phyloP scores from a whole-genome alignment of 768 basidiomycete genomes.

The Clitopilus passeckerianus region DNA sequence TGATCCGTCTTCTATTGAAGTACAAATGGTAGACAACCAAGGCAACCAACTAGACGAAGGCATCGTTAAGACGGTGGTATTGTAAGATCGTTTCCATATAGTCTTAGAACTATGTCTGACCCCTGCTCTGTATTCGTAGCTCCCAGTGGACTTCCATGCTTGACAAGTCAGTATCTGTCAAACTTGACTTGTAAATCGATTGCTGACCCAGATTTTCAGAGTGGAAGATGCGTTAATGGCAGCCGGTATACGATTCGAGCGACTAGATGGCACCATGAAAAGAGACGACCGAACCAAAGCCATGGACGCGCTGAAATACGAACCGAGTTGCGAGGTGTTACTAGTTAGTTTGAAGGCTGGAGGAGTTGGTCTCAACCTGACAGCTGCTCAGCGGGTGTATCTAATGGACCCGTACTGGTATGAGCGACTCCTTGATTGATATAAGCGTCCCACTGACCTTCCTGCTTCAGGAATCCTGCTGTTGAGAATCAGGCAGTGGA shows the following conservation, averaged over 20 bases:
- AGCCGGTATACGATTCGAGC: slow-evolving; percentile 81
- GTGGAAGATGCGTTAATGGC: slow-evolving; percentile 86
- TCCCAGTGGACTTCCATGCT: slow-evolving; percentile 96
- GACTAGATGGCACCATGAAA: slow-evolving; percentile 97
- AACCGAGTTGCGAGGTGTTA: slow-evolving; percentile 88
- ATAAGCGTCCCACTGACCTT: neutral
- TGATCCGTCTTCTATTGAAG: slow-evolving; percentile 65
- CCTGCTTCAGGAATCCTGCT: slow-evolving; percentile 78
- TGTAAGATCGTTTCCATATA: slow-evolving; percentile 52
- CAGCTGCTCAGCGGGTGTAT: slow-evolving; percentile 90
- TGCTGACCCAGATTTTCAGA: slow-evolving; percentile 30
- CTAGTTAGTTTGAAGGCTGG: slow-evolving; percentile 96
- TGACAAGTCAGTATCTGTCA: slow-evolving; percentile 59
- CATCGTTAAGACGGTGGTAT: slow-evolving; percentile 87
- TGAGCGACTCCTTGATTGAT: slow-evolving; percentile 12
- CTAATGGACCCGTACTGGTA: slow-evolving; percentile 97
- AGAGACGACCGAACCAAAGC: slow-evolving; percentile 88
- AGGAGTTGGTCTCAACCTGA: slow-evolving; percentile 94
- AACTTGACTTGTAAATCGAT: neutral
- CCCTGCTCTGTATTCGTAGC: slow-evolving; percentile 35
- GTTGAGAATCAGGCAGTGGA: slow-evolving; percentile 98
- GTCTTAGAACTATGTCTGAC: slow-evolving; percentile 10
- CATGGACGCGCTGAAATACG: slow-evolving; percentile 88
- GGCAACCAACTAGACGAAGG: slow-evolving; percentile 70
- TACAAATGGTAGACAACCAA: slow-evolving; percentile 72